Evolutionary conservation across 2,329 filamentous ascomycete genomes (phyloP).

Genomic region (Trichoderma aggressivum): DNA sequence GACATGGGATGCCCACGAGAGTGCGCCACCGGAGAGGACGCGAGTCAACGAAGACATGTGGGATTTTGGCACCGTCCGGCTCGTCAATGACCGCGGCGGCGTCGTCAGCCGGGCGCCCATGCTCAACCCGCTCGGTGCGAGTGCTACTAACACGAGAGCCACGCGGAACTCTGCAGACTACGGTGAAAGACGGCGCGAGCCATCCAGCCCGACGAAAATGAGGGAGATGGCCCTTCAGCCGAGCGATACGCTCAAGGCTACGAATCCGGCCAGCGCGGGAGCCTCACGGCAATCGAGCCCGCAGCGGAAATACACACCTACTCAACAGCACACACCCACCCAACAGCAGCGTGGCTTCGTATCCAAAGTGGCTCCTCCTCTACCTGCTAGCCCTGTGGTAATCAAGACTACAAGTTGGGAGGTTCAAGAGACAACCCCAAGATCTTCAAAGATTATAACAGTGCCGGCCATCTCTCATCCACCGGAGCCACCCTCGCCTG

Average conservation of each 20-base stretch:
- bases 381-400: slow-evolving; percentile 44
- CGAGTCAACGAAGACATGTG: slow-evolving; percentile 79
- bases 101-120: slow-evolving; percentile 51
- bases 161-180: slow-evolving; percentile 49
- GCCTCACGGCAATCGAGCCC: slow-evolving; percentile 59
- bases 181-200: slow-evolving; percentile 49
- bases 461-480: slow-evolving; percentile 42
- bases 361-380: slow-evolving; percentile 58
- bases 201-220: slow-evolving; percentile 49
- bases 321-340: slow-evolving; percentile 13
- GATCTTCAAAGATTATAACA: slow-evolving; percentile 34
- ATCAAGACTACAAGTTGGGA: slow-evolving; percentile 32
- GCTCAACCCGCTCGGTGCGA: slow-evolving; percentile 71
- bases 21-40: slow-evolving; percentile 51
- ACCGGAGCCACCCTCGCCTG: slow-evolving; percentile 49
- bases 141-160: slow-evolving; percentile 72
- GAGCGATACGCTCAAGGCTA: slow-evolving; percentile 56
- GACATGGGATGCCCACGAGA: slow-evolving; percentile 51
- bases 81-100: slow-evolving; percentile 65
- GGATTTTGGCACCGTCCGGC: slow-evolving; percentile 95
- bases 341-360: slow-evolving; percentile 26
- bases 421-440: slow-evolving; percentile 44
- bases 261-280: slow-evolving; percentile 39
- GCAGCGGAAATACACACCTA: slow-evolving; percentile 52
- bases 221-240: slow-evolving; percentile 43